Percentiles rank a stretch among this genome's conserved stretches.
phyloP scores from a whole-genome alignment of 192 early-diverging fungal genomes.

The Phycomyces nitens region DNA sequence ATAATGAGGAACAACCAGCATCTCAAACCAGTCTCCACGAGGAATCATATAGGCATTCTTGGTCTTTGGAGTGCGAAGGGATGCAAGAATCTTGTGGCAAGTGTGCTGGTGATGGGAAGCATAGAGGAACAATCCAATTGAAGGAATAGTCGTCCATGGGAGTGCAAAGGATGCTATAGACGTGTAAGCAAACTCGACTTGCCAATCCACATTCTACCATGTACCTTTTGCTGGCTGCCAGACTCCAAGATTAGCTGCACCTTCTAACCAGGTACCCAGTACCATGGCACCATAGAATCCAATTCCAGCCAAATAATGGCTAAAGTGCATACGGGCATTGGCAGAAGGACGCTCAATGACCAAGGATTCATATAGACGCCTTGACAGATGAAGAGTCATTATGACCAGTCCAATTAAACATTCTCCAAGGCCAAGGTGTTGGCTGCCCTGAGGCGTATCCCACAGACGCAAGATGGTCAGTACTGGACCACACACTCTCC shows the following conservation, averaged over 20 bases:
- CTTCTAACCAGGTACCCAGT: slow-evolving; percentile 49
- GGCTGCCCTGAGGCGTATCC: slow-evolving; percentile 7
- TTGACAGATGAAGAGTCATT: slow-evolving; percentile 34
- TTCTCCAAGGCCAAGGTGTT: neutral
- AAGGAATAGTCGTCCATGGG: slow-evolving; percentile 26
- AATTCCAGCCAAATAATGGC: slow-evolving; percentile 62
- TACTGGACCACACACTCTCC: slow-evolving; percentile 3
- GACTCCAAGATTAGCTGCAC: slow-evolving; percentile 33
- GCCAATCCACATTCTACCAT: no score
- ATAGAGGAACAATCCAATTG: slow-evolving; percentile 44
- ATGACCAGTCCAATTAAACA: slow-evolving; percentile 33
- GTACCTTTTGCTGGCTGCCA: slow-evolving; percentile 10
- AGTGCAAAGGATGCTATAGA: slow-evolving; percentile 14
- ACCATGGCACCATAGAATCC: slow-evolving; percentile 58
- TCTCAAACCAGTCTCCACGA: slow-evolving; percentile 63
- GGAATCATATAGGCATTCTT: slow-evolving; percentile 54
- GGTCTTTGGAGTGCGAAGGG: slow-evolving; percentile 37
- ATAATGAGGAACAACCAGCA: slow-evolving; percentile 64
- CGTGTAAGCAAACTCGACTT: no score
- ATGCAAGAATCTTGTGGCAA: slow-evolving; percentile 64
- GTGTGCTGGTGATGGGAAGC: slow-evolving; percentile 62
- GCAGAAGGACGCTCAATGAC: slow-evolving; percentile 43
- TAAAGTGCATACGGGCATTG: slow-evolving; percentile 52
- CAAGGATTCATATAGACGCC: slow-evolving; percentile 48
- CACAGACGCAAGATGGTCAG: slow-evolving; percentile 4